phyloP scores from a whole-genome alignment of 768 basidiomycete genomes.

The Rhizopogon salebrosus region DNA sequence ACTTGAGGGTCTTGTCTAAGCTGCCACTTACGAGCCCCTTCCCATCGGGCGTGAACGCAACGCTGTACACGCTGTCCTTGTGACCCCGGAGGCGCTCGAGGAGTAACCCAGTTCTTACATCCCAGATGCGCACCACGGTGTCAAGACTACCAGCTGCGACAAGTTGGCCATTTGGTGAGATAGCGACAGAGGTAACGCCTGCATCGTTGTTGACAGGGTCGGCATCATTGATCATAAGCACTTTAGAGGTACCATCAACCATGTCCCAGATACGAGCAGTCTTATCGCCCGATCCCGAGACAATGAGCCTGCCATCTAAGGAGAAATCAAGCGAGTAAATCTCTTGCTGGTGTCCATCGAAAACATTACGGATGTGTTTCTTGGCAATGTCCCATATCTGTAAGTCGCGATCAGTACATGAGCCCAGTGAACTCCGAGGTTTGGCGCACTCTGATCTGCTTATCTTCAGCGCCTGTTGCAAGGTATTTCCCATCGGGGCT shows the following conservation, averaged over 20 bases:
- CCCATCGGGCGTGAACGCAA: constrained; percentile 25
- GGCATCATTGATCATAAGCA: constrained; percentile 21
- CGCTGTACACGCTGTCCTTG: constrained; percentile 23
- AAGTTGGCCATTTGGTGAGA: constrained; percentile 31
- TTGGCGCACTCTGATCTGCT: constrained; percentile 25
- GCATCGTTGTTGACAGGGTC: constrained; percentile 16
- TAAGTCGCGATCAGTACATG: constrained; percentile 1
- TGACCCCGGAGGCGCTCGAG: constrained; percentile 19
- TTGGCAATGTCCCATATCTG: constrained; percentile 24
- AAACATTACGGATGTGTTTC: constrained; percentile 21
- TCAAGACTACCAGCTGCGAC: constrained; percentile 52
- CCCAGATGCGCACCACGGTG: constrained; percentile 48
- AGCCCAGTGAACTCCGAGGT: neutral
- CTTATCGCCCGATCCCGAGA: constrained; percentile 32
- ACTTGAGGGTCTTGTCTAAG: constrained; percentile 28
- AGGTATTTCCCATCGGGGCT: constrained; percentile 27
- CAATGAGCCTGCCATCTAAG: constrained; percentile 26
- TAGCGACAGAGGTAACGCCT: constrained; percentile 20
- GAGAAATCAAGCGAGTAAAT: constrained; percentile 34
- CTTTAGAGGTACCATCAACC: constrained; percentile 26
- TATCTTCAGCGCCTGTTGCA: constrained; percentile 30
- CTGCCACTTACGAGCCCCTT: constrained; percentile 24
- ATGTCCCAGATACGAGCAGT: constrained; percentile 32
- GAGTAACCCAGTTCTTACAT: constrained; percentile 34
- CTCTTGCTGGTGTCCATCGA: constrained; percentile 28